phyloP scores from a whole-genome alignment of 202 grass and related monocot genomes.

The Tripidium arundinaceum region DNA sequence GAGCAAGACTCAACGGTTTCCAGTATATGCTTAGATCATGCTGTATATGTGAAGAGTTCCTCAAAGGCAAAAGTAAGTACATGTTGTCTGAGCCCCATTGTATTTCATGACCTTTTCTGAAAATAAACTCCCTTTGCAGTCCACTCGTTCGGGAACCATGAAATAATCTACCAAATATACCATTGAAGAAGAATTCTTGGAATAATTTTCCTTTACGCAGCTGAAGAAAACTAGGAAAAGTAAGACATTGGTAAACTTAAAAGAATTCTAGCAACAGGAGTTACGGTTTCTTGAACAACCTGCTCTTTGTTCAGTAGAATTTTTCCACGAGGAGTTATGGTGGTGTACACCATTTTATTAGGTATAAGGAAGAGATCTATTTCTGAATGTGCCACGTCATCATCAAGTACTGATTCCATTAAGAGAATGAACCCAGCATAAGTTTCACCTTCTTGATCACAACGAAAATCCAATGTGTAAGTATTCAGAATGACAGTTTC shows the following conservation, averaged over 20 bases:
- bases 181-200: constrained; percentile 93
- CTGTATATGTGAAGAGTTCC: constrained; percentile 24
- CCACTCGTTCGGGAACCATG: constrained; percentile 49
- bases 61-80: constrained; percentile 90
- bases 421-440: constrained; percentile 76
- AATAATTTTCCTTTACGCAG: constrained; percentile 72
- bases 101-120: constrained; percentile 58
- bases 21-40: constrained; percentile 59
- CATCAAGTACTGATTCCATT: constrained; percentile 74
- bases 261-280: neutral
- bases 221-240: constrained; percentile 47
- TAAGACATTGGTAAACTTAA: constrained; percentile 26
- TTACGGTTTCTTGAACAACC: constrained; percentile 41
- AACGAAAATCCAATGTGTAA: constrained; percentile 73
- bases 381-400: constrained; percentile 64
- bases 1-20: constrained; percentile 56
- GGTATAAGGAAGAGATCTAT: constrained; percentile 75
- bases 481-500: constrained; percentile 49
- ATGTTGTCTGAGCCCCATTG: constrained; percentile 64
- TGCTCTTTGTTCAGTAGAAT: constrained; percentile 73
- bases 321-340: constrained; percentile 58
- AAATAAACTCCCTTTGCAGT: constrained; percentile 62
- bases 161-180: constrained; percentile 88
- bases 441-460: constrained; percentile 63
- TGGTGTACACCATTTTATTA: constrained; percentile 74